phyloP scores from a whole-genome alignment of 768 basidiomycete species.

The Tylopilus felleus region DNA sequence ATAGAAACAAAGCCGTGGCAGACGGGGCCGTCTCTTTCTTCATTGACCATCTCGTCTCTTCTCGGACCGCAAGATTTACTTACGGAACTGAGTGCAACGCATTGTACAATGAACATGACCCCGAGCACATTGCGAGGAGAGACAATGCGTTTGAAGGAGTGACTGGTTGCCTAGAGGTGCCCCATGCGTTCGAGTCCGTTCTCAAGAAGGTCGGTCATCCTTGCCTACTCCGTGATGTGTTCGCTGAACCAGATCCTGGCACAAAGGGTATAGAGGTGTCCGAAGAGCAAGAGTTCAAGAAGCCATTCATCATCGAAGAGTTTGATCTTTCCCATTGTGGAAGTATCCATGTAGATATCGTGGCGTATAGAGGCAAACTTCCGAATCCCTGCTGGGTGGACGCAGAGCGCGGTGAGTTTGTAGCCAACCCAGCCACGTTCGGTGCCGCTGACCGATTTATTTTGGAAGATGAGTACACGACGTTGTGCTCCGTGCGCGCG shows the following conservation, averaged over 20 bases:
- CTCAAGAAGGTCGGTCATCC: constrained; percentile 4
- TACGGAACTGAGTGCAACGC: constrained; percentile 16
- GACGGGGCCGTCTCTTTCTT: constrained; percentile 14
- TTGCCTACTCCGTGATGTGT: neutral
- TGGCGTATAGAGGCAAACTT: constrained; percentile 10
- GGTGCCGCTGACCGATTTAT: neutral
- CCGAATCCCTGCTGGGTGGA: constrained; percentile 9
- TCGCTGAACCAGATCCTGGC: neutral
- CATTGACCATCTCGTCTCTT: constrained; percentile 11
- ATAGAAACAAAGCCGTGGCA: constrained; percentile 16
- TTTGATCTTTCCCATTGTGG: constrained; percentile 14
- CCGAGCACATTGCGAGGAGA: constrained; percentile 5
- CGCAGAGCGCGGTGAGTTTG: constrained; percentile 5
- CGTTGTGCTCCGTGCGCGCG: constrained; percentile 8
- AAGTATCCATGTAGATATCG: constrained; percentile 14
- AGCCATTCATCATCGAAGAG: constrained; percentile 12
- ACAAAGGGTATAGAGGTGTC: constrained; percentile 11
- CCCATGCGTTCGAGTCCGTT: constrained; percentile 9
- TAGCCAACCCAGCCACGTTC: too few relatives aligned
- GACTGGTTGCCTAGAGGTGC: constrained; percentile 8
- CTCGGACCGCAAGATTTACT: constrained; percentile 10
- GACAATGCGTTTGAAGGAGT: constrained; percentile 8
- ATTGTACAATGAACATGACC: constrained; percentile 6
- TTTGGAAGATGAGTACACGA: constrained; percentile 7
- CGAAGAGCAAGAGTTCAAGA: constrained; percentile 15